These are phyloP conservation scores for Nigrospora osmanthi DNA, from an alignment of 2,329 filamentous ascomycete genomes.

Conservation along the genomic window DNA sequence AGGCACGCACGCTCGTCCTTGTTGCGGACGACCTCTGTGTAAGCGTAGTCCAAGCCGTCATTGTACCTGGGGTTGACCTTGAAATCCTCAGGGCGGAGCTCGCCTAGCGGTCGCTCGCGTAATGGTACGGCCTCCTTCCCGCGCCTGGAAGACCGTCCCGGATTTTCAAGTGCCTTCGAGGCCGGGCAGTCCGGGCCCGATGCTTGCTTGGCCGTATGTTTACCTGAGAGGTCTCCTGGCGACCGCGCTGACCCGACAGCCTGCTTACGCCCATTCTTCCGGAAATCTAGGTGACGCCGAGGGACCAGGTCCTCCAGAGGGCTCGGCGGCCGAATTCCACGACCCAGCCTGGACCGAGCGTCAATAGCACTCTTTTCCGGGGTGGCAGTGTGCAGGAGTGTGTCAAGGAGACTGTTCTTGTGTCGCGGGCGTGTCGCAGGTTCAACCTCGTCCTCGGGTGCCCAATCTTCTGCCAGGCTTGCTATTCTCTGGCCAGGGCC, in stretches of 20 bases:
- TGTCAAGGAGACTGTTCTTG: constrained; percentile 8
- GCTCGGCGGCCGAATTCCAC: constrained; percentile 12
- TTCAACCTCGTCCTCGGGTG: constrained; percentile 5
- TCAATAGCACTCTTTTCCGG: constrained; percentile 5
- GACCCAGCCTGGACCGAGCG: neutral
- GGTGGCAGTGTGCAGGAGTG: constrained; percentile 13
- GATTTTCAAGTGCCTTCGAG: neutral
- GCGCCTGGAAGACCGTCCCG: constrained; percentile 2
- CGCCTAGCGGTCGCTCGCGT: constrained; percentile 47
- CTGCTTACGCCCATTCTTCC: no score
- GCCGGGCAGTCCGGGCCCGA: no score
- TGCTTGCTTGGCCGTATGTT: no score
- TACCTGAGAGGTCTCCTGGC: constrained; percentile 8
- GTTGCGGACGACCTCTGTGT: constrained; percentile 64
- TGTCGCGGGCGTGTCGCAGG: neutral
- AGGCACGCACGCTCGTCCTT: constrained; percentile 63
- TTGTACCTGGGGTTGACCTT: constrained; percentile 71
- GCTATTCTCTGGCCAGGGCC: constrained; percentile 7
- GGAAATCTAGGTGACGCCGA: no score
- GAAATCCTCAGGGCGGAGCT: constrained; percentile 65
- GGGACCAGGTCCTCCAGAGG: constrained; percentile 9
- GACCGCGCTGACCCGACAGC: no score
- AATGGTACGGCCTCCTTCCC: constrained; percentile 32
- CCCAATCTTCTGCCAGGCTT: constrained; percentile 15
- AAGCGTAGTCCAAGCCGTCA: constrained; percentile 65